Base-by-base conservation (phyloP, 371 early-diverging fungal genomes). In the Mortierella sp. region DNA sequence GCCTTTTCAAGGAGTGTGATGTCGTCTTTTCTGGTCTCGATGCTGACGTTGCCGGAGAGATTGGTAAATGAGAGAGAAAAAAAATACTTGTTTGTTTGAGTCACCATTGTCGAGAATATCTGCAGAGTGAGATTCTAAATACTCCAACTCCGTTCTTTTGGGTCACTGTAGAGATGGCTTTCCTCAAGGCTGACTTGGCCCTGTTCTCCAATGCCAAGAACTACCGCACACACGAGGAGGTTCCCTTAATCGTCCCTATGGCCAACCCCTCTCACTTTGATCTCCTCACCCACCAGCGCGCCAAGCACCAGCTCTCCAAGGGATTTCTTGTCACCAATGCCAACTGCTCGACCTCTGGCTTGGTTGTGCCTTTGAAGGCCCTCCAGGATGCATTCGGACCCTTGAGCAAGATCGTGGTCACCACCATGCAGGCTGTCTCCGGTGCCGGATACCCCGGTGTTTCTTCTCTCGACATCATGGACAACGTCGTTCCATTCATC, bases 401-500 rank as follows among this genome's bases (percentile, higher is more conserved):
- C 44, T 75, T 98, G 65, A 87, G 89, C 52, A 92, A 92, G 68
- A 93, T 97, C 57, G 88, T 95, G 24, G 98, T 99, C 60, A 92
- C 93, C 48, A 98, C 99, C 38, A 93, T 98, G 92, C 99, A 99
- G 91, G 99, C 99, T 50, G 95, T 98, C 82, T 97, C 97, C 7
- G 96, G 99, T 63, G 98, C 99, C 7, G 99, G 99, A 34, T 98
- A 98, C 90, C 99, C 99, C 1, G 99, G 99, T 77, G 97, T 99
- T 0, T 91, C 97, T 10, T 95, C 96, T 50, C 90, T 98, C 73
- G 99, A 98, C 88, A 97, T 98, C 75, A 84, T 97, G 77, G 99
- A 97, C 88, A 99, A 98, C 88, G 91, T 98, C 34, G 97, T 98
- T 42, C 99, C 99, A 42, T 94, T 93, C 82, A 98, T 99, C 85